Evolutionary conservation across 164 flowering plant genomes (phyloP), one percentile per base, ranked within the genome.

Genomic region (Piper betle): DNA sequence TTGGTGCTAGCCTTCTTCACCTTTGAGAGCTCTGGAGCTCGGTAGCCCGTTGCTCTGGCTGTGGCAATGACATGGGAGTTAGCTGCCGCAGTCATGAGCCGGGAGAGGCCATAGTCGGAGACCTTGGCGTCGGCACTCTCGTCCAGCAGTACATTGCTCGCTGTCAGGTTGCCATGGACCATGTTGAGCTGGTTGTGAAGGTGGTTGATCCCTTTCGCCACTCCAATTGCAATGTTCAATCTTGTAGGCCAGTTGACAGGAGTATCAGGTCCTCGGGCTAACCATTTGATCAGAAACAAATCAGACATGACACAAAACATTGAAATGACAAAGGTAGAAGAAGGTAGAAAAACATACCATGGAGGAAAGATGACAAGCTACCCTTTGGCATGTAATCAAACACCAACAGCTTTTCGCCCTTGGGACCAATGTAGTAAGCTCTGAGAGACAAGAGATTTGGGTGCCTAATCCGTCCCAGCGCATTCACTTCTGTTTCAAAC

Each of bases 381-480:
- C 99, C 99, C 57, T 69, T 85, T 9, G 96, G 71, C 91, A 88
- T 78, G 82, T 74, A 84, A 80, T 94, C 99, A 64, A 82, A 94
- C 59, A 88, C 96, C 18, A 94, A 93, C 66, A 94, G 95, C 80
- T 91, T 94, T 79, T 94, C 99, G 62, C 95, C 96, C 70, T 87
- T 94, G 40, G 97, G 96, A 8, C 99, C 99, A 72, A 88, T 63
- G 74, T 94, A 94, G 66, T 88, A 94, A 13, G 99, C 96, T 57
- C 99, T 78, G 9, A 94, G 80, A 5, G 96, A 80, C 39, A 85
- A 64, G 33, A 94, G 83, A 73, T 94, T 87, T 0, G 74, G 84
- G 58, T 94, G 96, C 12, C 96, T 64, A 39, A 94, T 83, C 80
- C 78, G 87, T 39, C 96, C 99, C 8, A 94, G 80, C 0, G 73